Evolutionary conservation across 176 grass and related monocot genomes (phyloP).

Genomic region (Olyra latifolia): DNA sequence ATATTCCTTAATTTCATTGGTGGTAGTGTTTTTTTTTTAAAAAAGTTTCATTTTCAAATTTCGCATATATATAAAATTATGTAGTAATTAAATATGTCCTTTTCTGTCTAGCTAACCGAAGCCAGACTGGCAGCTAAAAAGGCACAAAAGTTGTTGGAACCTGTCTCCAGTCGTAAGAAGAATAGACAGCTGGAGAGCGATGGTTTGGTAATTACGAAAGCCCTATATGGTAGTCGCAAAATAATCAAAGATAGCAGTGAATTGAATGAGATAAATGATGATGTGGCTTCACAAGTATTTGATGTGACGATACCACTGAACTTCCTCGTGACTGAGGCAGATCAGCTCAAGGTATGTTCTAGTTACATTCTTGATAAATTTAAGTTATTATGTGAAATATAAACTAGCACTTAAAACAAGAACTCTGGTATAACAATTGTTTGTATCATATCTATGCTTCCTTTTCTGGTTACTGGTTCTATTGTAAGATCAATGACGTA

Average conservation of each 20-base stretch:
- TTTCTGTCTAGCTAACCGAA: conserved; percentile 64
- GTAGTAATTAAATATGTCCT: conserved; percentile 17
- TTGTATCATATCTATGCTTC: not conserved
- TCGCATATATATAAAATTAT: not conserved
- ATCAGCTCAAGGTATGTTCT: conserved; percentile 80
- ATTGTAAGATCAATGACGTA: conserved; percentile 3
- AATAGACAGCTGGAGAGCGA: conserved; percentile 72
- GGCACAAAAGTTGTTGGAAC: conserved; percentile 78
- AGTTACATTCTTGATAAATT: conserved; percentile 22
- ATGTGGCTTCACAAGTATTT: conserved; percentile 73
- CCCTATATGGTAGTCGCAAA: conserved; percentile 65
- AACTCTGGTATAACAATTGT: not conserved
- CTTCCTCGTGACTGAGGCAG: conserved; percentile 80
- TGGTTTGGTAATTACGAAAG: conserved; percentile 84
- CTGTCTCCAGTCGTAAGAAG: conserved; percentile 86
- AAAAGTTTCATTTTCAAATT: not conserved
- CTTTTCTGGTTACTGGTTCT: conserved; percentile 15
- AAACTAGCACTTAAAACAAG: conserved; percentile 1
- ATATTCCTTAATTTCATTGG: conserved; percentile 12
- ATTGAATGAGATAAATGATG: conserved; percentile 56
- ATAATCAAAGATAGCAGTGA: conserved; percentile 50
- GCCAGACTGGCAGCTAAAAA: conserved; percentile 82
- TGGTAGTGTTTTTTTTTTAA: not conserved
- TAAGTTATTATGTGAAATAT: conserved; percentile 21
- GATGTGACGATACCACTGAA: conserved; percentile 91